Conservation (phyloP, 805 yeast species). For the Candida sakaeoensis region DNA sequence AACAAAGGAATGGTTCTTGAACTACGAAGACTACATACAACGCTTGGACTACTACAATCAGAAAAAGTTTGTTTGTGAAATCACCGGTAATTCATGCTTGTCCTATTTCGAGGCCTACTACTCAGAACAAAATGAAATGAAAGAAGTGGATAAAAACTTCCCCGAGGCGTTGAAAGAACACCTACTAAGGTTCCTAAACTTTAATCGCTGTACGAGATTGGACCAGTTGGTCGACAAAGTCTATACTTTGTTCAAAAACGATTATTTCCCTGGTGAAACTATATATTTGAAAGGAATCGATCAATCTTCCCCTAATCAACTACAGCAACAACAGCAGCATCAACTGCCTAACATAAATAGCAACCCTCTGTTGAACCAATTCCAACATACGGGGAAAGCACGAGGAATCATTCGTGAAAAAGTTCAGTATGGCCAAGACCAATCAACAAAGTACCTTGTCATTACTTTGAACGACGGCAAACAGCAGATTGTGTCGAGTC, state of each 20-base stretch:
- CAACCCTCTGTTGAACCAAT: too few species aligned
- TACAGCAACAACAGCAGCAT: slow-evolving; percentile 4
- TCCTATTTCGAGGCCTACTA: slow-evolving; percentile 86
- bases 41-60: slow-evolving; percentile 70
- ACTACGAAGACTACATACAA: slow-evolving; percentile 70
- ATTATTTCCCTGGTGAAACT: slow-evolving; percentile 88
- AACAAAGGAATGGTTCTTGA: slow-evolving; percentile 84
- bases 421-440: slow-evolving; percentile 59
- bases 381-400: slow-evolving; percentile 21
- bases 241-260: slow-evolving; percentile 69
- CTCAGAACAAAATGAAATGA: slow-evolving; percentile 57
- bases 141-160: slow-evolving; percentile 70
- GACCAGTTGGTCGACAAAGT: slow-evolving; percentile 88
- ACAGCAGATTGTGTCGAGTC: slow-evolving; percentile 68
- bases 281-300: slow-evolving; percentile 52
- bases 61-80: slow-evolving; percentile 89
- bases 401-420: slow-evolving; percentile 78
- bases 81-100: slow-evolving; percentile 88
- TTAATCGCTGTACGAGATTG: slow-evolving; percentile 73
- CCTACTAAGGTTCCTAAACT: slow-evolving; percentile 79
- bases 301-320: slow-evolving; percentile 3
- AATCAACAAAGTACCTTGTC: slow-evolving; percentile 62
- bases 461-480: slow-evolving; percentile 49
- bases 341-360: too few species aligned
- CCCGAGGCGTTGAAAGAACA: slow-evolving; percentile 94